phyloP scores from a whole-genome alignment of 495 filamentous ascomycete genomes.

The Talaromyces thailandensis region DNA sequence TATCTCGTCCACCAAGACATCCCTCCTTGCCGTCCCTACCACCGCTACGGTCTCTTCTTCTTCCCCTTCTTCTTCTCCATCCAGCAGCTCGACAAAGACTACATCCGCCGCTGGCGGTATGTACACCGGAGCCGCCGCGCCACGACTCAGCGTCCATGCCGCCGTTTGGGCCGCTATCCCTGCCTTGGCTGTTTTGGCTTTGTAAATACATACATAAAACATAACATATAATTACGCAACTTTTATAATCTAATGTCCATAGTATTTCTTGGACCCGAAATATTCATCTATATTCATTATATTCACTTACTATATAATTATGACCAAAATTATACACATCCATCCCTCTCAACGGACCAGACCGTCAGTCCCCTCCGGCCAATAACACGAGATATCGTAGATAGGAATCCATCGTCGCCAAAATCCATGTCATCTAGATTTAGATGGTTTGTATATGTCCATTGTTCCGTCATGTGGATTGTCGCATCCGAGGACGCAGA shows the following conservation, averaged over 20 bases:
- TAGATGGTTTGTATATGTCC: constrained; percentile 65
- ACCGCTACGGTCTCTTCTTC: not conserved
- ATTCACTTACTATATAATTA: no score
- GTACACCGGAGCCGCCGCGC: not conserved
- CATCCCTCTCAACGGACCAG: constrained; percentile 53
- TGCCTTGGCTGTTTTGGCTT: not conserved
- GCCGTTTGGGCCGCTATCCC: not conserved
- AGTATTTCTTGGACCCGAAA: not conserved
- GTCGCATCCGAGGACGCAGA: not conserved
- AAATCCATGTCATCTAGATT: constrained; percentile 93
- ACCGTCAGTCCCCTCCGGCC: constrained; percentile 71
- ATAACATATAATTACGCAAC: not conserved
- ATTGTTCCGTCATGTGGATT: constrained; percentile 50
- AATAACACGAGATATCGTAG: constrained; percentile 65
- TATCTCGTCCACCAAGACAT: not conserved
- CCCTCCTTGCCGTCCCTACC: not conserved
- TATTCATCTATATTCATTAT: not conserved
- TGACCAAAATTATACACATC: constrained; percentile 4
- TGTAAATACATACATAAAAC: not conserved
- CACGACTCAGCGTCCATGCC: not conserved
- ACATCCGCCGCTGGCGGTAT: not conserved
- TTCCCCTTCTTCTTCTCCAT: not conserved
- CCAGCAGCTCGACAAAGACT: not conserved
- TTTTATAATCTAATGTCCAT: no score
- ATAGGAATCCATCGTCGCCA: constrained; percentile 68